phyloP scores from a whole-genome alignment of 108 stramenopile genomes.

The Conticribra weissflogii region DNA sequence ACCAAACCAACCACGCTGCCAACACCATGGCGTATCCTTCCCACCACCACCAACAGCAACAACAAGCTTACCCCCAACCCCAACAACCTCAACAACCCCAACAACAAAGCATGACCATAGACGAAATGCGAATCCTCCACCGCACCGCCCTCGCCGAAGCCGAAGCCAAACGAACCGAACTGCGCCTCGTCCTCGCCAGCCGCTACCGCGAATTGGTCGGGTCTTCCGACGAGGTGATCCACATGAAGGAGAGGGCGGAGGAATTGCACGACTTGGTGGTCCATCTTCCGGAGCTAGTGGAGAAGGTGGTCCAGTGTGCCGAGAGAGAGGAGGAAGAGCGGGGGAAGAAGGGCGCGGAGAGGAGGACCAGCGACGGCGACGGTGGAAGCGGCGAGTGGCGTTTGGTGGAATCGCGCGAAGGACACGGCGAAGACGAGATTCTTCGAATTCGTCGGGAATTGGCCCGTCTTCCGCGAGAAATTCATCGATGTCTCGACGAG shows the following conservation, averaged over 20 bases:
- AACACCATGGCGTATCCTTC: not conserved
- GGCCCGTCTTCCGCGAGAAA: conserved; percentile 59
- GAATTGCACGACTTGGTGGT: conserved; percentile 74
- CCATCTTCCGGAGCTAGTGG: conserved; percentile 67
- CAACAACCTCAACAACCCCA: not conserved
- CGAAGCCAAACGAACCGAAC: conserved; percentile 86
- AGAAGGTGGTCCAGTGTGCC: conserved; percentile 43
- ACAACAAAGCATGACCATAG: conserved; percentile 68
- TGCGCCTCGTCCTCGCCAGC: conserved; percentile 82
- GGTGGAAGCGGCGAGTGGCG: too few species aligned
- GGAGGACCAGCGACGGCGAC: too few species aligned
- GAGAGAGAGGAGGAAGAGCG: conserved; percentile 2
- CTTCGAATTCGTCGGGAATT: too few species aligned
- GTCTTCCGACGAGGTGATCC: conserved; percentile 81
- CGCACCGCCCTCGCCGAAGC: conserved; percentile 73
- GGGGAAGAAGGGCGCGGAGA: not conserved
- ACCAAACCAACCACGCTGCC: too few species aligned
- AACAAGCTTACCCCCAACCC: conserved; percentile 1
- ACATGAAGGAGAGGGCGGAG: conserved; percentile 79
- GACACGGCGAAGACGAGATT: not conserved
- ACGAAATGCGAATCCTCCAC: conserved; percentile 86
- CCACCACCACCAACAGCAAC: conserved; percentile 11
- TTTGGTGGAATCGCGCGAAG: too few species aligned
- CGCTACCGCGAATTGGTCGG: conserved; percentile 90
- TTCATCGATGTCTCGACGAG: conserved; percentile 76